Conservation (phyloP, 2,329 filamentous ascomycete species). For the Monascus ruber region DNA sequence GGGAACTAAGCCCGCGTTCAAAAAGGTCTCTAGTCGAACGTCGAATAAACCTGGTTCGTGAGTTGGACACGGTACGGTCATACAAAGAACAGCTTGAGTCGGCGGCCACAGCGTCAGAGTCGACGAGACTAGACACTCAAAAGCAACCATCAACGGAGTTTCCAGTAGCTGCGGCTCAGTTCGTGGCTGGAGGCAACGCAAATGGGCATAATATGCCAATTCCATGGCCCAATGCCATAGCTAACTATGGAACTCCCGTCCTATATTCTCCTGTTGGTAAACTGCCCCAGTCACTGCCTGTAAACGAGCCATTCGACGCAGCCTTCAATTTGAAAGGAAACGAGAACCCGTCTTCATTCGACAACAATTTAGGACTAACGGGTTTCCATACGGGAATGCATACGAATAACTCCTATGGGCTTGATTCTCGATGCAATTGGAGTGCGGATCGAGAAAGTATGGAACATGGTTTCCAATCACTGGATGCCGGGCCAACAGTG, state of each 20-base stretch:
- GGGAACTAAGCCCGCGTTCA: constrained; percentile 22
- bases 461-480: neutral
- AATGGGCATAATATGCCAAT: neutral
- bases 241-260: neutral
- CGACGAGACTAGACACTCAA: constrained; percentile 1
- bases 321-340: constrained; percentile 1
- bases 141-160: neutral
- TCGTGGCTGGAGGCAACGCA: neutral
- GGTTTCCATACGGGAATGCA: too few species aligned
- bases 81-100: constrained; percentile 25
- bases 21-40: constrained; percentile 26
- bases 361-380: too few species aligned
- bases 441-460: too few species aligned
- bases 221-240: neutral
- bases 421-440: too few species aligned
- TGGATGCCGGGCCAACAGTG: neutral
- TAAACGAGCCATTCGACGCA: neutral
- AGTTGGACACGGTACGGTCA: constrained; percentile 24
- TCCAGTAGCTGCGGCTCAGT: neutral
- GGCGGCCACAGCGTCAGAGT: constrained; percentile 7
- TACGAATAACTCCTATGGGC: too few species aligned
- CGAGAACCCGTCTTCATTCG: neutral
- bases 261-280: neutral
- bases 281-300: neutral
- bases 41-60: constrained; percentile 24